Conservation (phyloP, 768 basidiomycete species). For the Tricholoma saponaceum region DNA sequence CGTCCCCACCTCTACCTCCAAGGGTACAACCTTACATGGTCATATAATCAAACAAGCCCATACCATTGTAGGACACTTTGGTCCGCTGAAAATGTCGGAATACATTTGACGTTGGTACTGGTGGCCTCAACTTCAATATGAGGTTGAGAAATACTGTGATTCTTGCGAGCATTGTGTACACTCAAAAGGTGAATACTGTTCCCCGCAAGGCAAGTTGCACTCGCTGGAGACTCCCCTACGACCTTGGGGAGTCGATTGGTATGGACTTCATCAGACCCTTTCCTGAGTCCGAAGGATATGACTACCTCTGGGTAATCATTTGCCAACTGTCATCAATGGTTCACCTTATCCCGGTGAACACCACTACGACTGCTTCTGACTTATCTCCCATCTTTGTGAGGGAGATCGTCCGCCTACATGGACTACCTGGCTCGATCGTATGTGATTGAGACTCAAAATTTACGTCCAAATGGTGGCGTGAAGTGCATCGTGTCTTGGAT, state of each 20-base stretch:
- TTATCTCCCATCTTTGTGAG: neutral
- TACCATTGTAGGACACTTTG: too few relatives aligned
- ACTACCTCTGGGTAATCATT: neutral
- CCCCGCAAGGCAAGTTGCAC: neutral
- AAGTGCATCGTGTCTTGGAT: too few relatives aligned
- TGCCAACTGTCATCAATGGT: neutral
- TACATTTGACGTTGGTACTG: too few relatives aligned
- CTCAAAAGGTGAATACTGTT: neutral
- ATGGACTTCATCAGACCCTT: conserved; percentile 2
- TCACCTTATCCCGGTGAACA: neutral
- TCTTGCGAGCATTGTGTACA: neutral
- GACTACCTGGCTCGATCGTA: neutral
- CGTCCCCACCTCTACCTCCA: too few relatives aligned
- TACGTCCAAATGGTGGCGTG: too few relatives aligned
- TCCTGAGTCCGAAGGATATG: neutral
- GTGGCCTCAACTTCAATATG: too few relatives aligned
- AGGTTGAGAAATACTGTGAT: neutral
- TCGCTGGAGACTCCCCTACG: neutral
- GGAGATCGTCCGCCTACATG: neutral
- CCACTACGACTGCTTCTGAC: neutral
- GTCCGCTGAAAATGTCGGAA: too few relatives aligned
- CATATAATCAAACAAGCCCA: too few relatives aligned
- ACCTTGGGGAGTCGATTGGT: neutral
- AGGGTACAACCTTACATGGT: too few relatives aligned
- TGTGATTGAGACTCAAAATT: neutral